Conservation (phyloP, 441 rosid species). For the Codiaeum variegatum region DNA sequence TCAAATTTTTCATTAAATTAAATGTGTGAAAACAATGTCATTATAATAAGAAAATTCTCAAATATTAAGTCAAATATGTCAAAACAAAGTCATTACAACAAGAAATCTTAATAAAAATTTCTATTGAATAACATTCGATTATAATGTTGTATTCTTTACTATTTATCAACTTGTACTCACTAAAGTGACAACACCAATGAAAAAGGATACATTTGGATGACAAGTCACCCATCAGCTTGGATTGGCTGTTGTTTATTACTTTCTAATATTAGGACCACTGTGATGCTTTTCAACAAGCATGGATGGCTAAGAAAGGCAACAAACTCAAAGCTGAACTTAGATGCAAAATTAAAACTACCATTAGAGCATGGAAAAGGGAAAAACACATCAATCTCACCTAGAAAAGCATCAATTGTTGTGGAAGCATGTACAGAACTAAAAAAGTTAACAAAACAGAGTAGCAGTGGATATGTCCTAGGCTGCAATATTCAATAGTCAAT, state of each 20-base stretch:
- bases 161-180: slow-evolving; percentile 82
- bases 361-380: background rate
- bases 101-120: too few species aligned
- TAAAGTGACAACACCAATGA: too few species aligned
- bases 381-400: slow-evolving; percentile 40
- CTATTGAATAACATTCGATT: slow-evolving; percentile 69
- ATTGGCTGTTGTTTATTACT: too few species aligned
- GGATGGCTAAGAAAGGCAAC: background rate
- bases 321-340: background rate
- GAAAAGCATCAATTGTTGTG: slow-evolving; percentile 63
- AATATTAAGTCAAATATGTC: too few species aligned
- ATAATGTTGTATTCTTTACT: slow-evolving; percentile 67
- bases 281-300: too few species aligned
- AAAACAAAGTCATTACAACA: too few species aligned
- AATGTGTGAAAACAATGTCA: too few species aligned
- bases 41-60: too few species aligned
- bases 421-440: slow-evolving; percentile 65
- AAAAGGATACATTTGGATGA: too few species aligned
- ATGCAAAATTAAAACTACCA: background rate
- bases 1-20: too few species aligned
- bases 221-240: too few species aligned
- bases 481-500: slow-evolving; percentile 25
- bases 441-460: slow-evolving; percentile 68
- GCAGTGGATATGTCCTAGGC: slow-evolving; percentile 53
- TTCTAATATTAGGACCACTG: too few species aligned